Conservation (phyloP, 495 filamentous ascomycete genomes). For the Aspergillus ellipticus region DNA sequence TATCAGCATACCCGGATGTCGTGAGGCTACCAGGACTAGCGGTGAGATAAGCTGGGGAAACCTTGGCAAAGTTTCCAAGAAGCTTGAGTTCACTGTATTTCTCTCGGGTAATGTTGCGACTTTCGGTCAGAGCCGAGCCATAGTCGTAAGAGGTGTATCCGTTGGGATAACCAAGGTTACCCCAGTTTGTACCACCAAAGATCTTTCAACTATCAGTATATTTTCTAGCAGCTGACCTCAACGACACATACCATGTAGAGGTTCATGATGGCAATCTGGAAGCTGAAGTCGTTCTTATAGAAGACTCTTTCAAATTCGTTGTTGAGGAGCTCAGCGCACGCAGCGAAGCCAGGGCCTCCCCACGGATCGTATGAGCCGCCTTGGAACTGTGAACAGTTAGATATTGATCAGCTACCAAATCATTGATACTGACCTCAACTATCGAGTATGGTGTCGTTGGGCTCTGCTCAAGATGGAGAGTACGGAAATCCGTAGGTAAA, state of each 20-base stretch:
- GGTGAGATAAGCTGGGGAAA: slow-evolving; percentile 62
- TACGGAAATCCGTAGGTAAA: slow-evolving; percentile 45
- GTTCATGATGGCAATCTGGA: slow-evolving; percentile 58
- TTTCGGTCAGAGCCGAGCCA: slow-evolving; percentile 63
- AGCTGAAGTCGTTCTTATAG: slow-evolving; percentile 74
- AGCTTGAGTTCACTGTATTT: slow-evolving; percentile 81
- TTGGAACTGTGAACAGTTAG: slow-evolving; percentile 52
- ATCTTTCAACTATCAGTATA: slow-evolving; percentile 35
- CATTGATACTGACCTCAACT: slow-evolving; percentile 46
- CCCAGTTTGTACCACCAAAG: slow-evolving; percentile 81
- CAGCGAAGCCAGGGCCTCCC: slow-evolving; percentile 64
- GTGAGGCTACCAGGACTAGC: slow-evolving; percentile 46
- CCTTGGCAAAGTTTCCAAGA: slow-evolving; percentile 66
- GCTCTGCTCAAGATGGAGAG: slow-evolving; percentile 53
- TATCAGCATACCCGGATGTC: slow-evolving; percentile 48
- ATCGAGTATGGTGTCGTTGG: slow-evolving; percentile 66
- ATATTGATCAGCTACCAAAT: neutral
- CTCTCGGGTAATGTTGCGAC: slow-evolving; percentile 60
- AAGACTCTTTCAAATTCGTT: slow-evolving; percentile 72
- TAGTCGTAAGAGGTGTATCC: slow-evolving; percentile 78
- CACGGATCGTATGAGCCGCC: slow-evolving; percentile 74
- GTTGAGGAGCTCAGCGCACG: slow-evolving; percentile 61
- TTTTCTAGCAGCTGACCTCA: neutral
- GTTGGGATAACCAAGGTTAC: slow-evolving; percentile 68
- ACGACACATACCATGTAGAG: slow-evolving; percentile 60